A percentile compares a stretch with the other conserved stretches of the same genome.
Evolutionary conservation across 2,329 filamentous ascomycete genomes (phyloP).

Genomic region (Phaeosphaeriaceae sp.): DNA sequence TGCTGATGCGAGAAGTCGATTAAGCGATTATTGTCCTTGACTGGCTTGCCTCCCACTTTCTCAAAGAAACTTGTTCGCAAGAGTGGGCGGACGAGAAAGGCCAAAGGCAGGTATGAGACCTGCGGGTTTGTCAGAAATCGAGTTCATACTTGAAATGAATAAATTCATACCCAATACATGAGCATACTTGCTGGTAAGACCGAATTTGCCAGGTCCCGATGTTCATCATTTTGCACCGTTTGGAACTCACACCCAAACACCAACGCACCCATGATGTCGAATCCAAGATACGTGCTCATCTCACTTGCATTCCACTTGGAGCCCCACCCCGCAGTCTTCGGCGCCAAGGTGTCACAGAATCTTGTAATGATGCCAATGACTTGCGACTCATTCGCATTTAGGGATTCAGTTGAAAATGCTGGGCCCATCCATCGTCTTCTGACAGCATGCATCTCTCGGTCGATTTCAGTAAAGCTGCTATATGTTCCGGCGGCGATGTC

Average conservation of each 20-base stretch:
- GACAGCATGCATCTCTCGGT: slow-evolving; percentile 49
- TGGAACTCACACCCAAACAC: slow-evolving; percentile 47
- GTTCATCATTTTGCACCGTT: slow-evolving; percentile 40
- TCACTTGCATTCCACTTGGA: slow-evolving; percentile 50
- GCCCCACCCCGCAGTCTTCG: slow-evolving; percentile 41
- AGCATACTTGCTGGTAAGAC: slow-evolving; percentile 27
- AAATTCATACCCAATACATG: slow-evolving; percentile 31
- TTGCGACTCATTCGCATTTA: slow-evolving; percentile 50
- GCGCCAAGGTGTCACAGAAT: slow-evolving; percentile 37
- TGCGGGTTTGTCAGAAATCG: slow-evolving; percentile 1
- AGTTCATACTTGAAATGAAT: not conserved
- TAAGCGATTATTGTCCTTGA: slow-evolving; percentile 31
- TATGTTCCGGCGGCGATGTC: slow-evolving; percentile 47
- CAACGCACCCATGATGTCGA: slow-evolving; percentile 58
- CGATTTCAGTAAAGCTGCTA: slow-evolving; percentile 51
- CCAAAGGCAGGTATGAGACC: slow-evolving; percentile 27
- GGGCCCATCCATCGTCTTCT: slow-evolving; percentile 52
- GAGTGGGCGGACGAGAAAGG: slow-evolving; percentile 25
- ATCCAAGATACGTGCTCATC: slow-evolving; percentile 50
- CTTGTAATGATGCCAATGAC: slow-evolving; percentile 47
- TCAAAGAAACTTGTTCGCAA: slow-evolving; percentile 28
- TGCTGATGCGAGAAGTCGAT: slow-evolving; percentile 28
- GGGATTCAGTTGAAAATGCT: slow-evolving; percentile 51
- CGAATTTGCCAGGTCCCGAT: slow-evolving; percentile 35
- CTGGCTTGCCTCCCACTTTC: slow-evolving; percentile 26